Percentiles rank a stretch among this genome's conserved stretches.
Conservation (phyloP, 2,329 filamentous ascomycete species). For the Akanthomyces lecanii region DNA sequence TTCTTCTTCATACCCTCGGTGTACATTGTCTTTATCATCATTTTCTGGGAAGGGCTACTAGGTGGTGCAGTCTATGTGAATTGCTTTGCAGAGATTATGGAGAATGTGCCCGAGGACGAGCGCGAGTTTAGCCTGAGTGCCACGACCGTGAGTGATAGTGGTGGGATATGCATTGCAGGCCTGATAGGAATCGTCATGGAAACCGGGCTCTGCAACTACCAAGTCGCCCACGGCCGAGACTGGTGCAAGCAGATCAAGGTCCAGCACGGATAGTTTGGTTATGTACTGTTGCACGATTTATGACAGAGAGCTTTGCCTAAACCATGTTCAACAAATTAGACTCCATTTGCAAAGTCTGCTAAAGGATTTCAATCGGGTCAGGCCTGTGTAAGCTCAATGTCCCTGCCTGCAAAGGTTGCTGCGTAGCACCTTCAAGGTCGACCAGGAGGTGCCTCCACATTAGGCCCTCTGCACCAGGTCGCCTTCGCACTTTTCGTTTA, state of each 20-base stretch:
- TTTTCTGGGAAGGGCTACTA: slow-evolving; percentile 92
- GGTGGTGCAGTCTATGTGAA: slow-evolving; percentile 94
- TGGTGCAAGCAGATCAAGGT: slow-evolving; percentile 60
- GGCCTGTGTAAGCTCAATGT: not conserved
- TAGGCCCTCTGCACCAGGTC: slow-evolving; percentile 18
- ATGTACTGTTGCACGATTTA: not conserved
- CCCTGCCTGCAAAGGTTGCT: not conserved
- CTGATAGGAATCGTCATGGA: slow-evolving; percentile 81
- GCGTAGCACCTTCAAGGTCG: slow-evolving; percentile 21
- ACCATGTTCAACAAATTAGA: not conserved
- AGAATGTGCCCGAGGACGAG: slow-evolving; percentile 70
- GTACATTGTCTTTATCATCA: slow-evolving; percentile 76
- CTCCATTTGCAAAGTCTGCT: not conserved
- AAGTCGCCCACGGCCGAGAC: slow-evolving; percentile 73
- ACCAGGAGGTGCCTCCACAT: slow-evolving; percentile 23
- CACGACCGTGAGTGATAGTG: slow-evolving; percentile 88
- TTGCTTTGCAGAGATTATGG: slow-evolving; percentile 90
- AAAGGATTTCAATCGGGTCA: not conserved
- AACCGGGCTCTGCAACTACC: slow-evolving; percentile 75
- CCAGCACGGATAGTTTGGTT: slow-evolving; percentile 18
- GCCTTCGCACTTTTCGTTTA: slow-evolving; percentile 14
- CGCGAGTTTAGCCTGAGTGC: slow-evolving; percentile 89
- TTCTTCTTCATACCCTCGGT: slow-evolving; percentile 79
- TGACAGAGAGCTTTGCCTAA: not conserved
- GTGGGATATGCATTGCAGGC: slow-evolving; percentile 82